Evolutionary conservation across 805 yeast species (phyloP), one percentile per base, ranked within the genome.

Genomic region (Clavispora carvajalis): DNA sequence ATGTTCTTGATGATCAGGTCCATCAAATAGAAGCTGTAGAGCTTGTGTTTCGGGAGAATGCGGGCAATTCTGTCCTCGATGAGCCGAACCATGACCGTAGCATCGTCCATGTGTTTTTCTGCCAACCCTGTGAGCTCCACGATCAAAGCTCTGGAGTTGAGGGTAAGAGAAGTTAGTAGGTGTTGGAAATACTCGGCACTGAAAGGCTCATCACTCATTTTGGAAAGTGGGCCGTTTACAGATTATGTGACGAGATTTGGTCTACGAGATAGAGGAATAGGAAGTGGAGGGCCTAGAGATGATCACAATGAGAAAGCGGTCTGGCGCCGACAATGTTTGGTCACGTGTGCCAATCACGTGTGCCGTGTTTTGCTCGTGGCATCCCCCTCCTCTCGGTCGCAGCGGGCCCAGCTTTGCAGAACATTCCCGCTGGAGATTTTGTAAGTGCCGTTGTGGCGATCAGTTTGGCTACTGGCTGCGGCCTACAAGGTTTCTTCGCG

Each of bases 1-100:
- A 68, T 57, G 49, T 62, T 67, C 43, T 69, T 69, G 50, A 67
- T 58, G 21, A 69, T 65, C 26, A 70, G 65, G 49, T 69, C 74
- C 54, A 69, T 46, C 35, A 69, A 50, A 47, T 69, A 69, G 37
- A 69, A 57, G 16, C 63, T 46, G 46, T 46, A 60, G 16, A 65
- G 54, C 33, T 51, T 50, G 49, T 67, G 61, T 43, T 63, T 64
- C 12, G 73, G 74, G 22, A 66, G 48, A 39, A 67, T 60, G 40
- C 57, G 62, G 37, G 51, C 53, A 39, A 69, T 63, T 31, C 73
- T 52, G 24, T 55, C 58, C 41, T 66, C 72, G 12, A 67, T 52
- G 40, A 59, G 47, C n/a, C 52, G 57, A 10, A 58, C 62, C 18
- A 69, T 67, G 22, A 47, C 57, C 34, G 52, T 49, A 22, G 71